These are phyloP conservation scores for Ophiostoma ips DNA, from an alignment of 2,329 filamentous ascomycete genomes.

Conservation along the genomic window DNA sequence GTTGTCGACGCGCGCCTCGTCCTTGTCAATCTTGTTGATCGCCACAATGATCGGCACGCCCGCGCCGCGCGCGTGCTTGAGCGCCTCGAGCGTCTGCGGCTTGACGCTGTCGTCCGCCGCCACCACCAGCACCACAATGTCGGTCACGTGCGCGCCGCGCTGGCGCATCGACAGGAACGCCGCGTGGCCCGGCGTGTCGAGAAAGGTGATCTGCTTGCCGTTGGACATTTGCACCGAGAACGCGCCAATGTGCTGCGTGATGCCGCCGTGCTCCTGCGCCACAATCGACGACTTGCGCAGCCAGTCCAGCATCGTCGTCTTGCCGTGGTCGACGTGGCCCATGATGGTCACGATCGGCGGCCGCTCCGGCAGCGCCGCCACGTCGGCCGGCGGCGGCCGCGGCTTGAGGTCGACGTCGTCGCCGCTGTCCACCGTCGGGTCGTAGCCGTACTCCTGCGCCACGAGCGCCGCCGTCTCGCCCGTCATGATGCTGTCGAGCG, in stretches of 20 bases:
- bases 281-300: conserved; percentile 85
- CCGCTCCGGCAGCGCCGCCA: conserved; percentile 51
- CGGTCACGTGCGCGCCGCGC: conserved; percentile 86
- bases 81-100: conserved; percentile 88
- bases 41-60: conserved; percentile 94
- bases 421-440: conserved; percentile 59
- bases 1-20: conserved; percentile 61
- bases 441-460: conserved; percentile 83
- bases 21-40: conserved; percentile 93
- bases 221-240: conserved; percentile 82
- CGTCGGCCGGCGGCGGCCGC: conserved; percentile 54
- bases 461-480: conserved; percentile 83
- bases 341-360: conserved; percentile 97
- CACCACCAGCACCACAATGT: conserved; percentile 91
- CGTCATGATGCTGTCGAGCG: conserved; percentile 72
- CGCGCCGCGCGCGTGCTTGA: conserved; percentile 80
- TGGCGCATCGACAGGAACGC: conserved; percentile 94
- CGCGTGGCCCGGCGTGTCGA: conserved; percentile 92
- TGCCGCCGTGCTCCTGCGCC: conserved; percentile 84
- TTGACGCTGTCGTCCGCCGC: conserved; percentile 96
- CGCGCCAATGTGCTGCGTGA: conserved; percentile 96
- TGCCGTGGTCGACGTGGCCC: conserved; percentile 97
- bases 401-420: conserved; percentile 57
- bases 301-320: conserved; percentile 91
- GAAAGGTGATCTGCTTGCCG: conserved; percentile 85